phyloP scores from a whole-genome alignment of 2,329 filamentous ascomycete species.

The Pyricularia pennisetigena region DNA sequence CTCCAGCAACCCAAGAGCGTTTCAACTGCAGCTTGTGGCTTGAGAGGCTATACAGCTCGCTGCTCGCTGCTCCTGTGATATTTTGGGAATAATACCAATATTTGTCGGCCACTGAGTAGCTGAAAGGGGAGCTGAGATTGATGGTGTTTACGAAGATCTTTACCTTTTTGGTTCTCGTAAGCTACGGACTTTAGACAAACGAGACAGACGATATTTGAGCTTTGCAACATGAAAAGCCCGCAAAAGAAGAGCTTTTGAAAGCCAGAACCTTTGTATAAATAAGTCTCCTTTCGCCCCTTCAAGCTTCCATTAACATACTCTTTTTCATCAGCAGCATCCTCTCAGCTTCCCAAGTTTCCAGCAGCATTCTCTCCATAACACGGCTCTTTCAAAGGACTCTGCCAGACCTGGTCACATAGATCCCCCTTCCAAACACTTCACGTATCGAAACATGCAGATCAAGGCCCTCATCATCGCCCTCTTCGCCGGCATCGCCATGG shows the following conservation, averaged over 20 bases:
- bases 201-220: not conserved
- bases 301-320: not conserved
- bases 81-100: not conserved
- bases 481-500: not conserved
- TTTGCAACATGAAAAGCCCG: not conserved
- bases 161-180: not conserved
- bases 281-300: not conserved
- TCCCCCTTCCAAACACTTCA: not conserved
- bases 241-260: not conserved
- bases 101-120: no score
- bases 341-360: slow-evolving; percentile 2
- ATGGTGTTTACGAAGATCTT: not conserved
- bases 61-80: not conserved
- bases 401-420: not conserved
- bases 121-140: not conserved
- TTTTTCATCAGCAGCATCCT: not conserved
- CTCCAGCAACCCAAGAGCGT: not conserved
- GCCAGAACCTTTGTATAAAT: not conserved
- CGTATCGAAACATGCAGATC: not conserved
- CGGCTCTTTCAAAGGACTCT: not conserved
- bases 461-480: not conserved
- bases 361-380: not conserved
- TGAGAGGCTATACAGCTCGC: not conserved
- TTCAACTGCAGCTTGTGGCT: not conserved
- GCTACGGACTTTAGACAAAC: no score